Evolutionary conservation across 306 rosid genomes (phyloP).

Genomic region (peach (Prunus persica)): DNA sequence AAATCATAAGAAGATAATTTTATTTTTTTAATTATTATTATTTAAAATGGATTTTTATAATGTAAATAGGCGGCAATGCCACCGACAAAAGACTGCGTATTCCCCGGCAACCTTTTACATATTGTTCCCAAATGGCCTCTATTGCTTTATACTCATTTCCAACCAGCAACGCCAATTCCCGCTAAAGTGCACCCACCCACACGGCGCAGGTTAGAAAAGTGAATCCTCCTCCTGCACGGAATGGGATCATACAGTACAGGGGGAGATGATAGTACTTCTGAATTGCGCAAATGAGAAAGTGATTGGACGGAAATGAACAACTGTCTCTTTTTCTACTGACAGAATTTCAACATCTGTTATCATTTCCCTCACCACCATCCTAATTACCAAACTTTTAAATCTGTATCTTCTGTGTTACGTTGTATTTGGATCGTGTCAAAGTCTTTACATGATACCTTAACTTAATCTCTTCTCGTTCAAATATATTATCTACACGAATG

Average conservation of each 20-base stretch:
- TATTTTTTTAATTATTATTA: no score
- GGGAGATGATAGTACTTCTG: background rate
- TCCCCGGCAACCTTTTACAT: slow-evolving; percentile 53
- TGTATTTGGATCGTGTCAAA: background rate
- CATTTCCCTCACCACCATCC: background rate
- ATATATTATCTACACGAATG: no score
- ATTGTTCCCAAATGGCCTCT: slow-evolving; percentile 29
- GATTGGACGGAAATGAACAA: slow-evolving; percentile 17
- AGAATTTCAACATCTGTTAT: background rate
- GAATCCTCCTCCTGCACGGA: background rate
- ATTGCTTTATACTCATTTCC: slow-evolving; percentile 17
- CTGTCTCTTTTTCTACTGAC: background rate
- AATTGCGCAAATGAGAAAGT: slow-evolving; percentile 8
- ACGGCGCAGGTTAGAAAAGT: slow-evolving; percentile 23
- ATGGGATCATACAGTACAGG: background rate
- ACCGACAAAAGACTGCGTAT: slow-evolving; percentile 46
- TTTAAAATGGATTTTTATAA: background rate
- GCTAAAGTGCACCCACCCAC: slow-evolving; percentile 10
- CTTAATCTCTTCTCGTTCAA: background rate
- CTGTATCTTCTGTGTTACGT: background rate
- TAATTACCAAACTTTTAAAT: background rate
- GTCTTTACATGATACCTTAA: background rate
- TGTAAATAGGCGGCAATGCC: slow-evolving; percentile 8
- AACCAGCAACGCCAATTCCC: background rate
- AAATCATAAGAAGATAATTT: background rate